Base-by-base conservation (phyloP, 78 protist species). In the Guillardia theta region DNA sequence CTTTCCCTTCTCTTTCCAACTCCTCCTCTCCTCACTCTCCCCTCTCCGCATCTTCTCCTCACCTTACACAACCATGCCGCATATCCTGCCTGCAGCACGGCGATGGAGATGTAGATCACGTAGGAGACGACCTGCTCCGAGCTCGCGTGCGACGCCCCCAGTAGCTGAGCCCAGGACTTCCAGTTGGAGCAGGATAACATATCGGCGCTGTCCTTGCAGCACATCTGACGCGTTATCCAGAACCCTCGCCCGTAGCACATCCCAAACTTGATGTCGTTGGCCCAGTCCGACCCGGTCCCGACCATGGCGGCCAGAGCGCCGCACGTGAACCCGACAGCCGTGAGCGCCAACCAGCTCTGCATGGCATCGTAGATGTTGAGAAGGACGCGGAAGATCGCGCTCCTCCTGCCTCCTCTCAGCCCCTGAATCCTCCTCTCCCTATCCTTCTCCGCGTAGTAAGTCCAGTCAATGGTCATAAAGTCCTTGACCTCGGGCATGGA, bases 291-390 rank as follows among this genome's bases (percentile, higher is more conserved):
- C 1, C 90, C 90, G 24, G 24, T 78, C 18, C 53, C 90, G 10
- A 78, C 33, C 45, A 78, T 43, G 30, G 90, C 90, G 6, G 48
- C 45, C 83, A 70, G 0, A 1, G 83, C 83, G 6, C 83, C 83
- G n/a, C n/a, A 70, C 1, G 36, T 18, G 8, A 70, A 33, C 36
- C 83, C 83, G 9, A 70, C 41, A 36, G 36, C 4, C 1, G 41
- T 12, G n/a, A 70, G 83, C 83, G 83, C 83, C 83, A 70, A 24
- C 83, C 83, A 70, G 41, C 83, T 24, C 83, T 70, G 83, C 83
- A 70, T 70, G 41, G 83, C 83, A 43, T 70, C 83, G 83, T 70
- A 70, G 33, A 70, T 70, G 83, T 43, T 70, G 8, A 22, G 10
- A 43, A 70, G 83, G 46, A 33, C 83, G 39, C 70, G 27, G 4